Conservation (phyloP, 805 yeast genomes). For the Scheffersomyces coipomensis region DNA sequence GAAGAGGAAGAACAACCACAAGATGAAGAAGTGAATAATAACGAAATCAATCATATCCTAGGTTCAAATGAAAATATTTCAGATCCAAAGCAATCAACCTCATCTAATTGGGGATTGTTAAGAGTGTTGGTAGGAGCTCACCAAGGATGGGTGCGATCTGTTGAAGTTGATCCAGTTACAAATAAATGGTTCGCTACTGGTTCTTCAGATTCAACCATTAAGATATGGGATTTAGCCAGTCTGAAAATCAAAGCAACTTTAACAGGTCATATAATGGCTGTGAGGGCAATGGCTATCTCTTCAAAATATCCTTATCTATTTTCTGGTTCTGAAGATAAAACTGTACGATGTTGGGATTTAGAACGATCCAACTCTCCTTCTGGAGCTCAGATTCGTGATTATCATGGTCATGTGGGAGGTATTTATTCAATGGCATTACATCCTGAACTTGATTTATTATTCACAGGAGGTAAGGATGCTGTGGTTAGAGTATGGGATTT, state of each 20-base stretch:
- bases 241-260: constrained; percentile 70
- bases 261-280: constrained; percentile 90
- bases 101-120: constrained; percentile 57
- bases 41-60: background rate
- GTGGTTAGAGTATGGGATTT: constrained; percentile 93
- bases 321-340: constrained; percentile 89
- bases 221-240: constrained; percentile 84
- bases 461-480: constrained; percentile 87
- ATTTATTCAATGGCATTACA: constrained; percentile 82
- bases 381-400: constrained; percentile 65
- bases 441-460: constrained; percentile 80
- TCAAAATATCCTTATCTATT: constrained; percentile 82
- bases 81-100: background rate
- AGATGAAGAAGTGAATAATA: background rate
- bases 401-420: constrained; percentile 92
- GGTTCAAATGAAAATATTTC: too few species aligned
- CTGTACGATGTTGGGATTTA: constrained; percentile 94
- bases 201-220: constrained; percentile 82
- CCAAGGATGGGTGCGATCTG: constrained; percentile 86
- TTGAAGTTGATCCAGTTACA: constrained; percentile 74
- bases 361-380: constrained; percentile 68
- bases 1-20: background rate
- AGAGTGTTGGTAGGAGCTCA: constrained; percentile 82
- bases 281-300: constrained; percentile 73
- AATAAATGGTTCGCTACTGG: constrained; percentile 94